A percentile compares a stretch with the other conserved stretches of the same genome.
Evolutionary conservation across 495 filamentous ascomycete species (phyloP).

Genomic region (Xylaria castorea): DNA sequence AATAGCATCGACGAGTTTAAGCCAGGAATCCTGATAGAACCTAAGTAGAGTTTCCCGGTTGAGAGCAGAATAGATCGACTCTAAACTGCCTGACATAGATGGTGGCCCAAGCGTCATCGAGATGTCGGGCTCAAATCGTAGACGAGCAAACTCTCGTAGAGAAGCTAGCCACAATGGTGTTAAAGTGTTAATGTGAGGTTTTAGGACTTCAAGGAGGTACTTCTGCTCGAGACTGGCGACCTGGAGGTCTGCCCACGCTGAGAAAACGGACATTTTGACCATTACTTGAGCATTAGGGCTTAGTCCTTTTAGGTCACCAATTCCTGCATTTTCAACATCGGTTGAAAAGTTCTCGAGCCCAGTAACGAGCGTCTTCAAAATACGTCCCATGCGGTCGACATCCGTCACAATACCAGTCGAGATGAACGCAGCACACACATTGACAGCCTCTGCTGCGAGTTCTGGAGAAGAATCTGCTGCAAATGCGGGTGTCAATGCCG

Average conservation of each 20-base stretch:
- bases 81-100: conserved; percentile 77
- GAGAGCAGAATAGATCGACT: conserved; percentile 89
- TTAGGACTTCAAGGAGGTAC: conserved; percentile 86
- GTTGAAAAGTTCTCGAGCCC: conserved; percentile 92
- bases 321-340: conserved; percentile 81
- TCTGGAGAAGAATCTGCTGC: conserved; percentile 95
- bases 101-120: conserved; percentile 81
- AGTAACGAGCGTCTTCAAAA: conserved; percentile 88
- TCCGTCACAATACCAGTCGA: conserved; percentile 97
- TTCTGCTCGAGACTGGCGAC: conserved; percentile 93
- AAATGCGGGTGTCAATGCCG: conserved; percentile 94
- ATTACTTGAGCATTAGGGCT: conserved; percentile 97
- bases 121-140: conserved; percentile 96
- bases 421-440: conserved; percentile 97
- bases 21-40: conserved; percentile 98
- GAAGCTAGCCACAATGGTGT: conserved; percentile 95
- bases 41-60: conserved; percentile 92
- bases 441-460: conserved; percentile 91
- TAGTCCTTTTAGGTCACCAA: conserved; percentile 91
- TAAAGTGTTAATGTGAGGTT: conserved; percentile 85
- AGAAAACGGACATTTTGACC: conserved; percentile 96
- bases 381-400: conserved; percentile 96
- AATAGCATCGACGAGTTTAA: conserved; percentile 96
- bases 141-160: conserved; percentile 87
- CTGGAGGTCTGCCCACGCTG: conserved; percentile 99